phyloP scores from a whole-genome alignment of 1,284 basidiomycete genomes.

The Fomitiporia mediterranea region DNA sequence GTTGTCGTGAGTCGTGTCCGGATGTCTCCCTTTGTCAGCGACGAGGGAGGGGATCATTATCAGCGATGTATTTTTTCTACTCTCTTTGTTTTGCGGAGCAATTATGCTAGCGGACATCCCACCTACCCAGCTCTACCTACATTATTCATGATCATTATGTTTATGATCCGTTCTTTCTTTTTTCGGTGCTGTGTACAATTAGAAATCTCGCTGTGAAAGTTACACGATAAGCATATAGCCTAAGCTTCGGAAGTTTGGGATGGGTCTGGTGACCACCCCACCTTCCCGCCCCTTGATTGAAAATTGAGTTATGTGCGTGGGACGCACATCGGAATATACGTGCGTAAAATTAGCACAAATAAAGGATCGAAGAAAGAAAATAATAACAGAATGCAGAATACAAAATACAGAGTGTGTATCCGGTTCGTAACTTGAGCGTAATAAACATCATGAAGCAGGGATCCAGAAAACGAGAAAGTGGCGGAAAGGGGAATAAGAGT shows the following conservation, averaged over 20 bases:
- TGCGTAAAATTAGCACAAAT: no score
- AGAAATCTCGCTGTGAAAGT: neutral
- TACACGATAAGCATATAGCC: neutral
- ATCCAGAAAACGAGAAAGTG: no score
- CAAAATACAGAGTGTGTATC: no score
- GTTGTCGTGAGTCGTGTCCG: no score
- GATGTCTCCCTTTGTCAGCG: constrained; percentile 3
- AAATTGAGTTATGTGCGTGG: no score
- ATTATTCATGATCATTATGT: constrained; percentile 14
- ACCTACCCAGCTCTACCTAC: no score
- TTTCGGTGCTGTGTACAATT: constrained; percentile 6
- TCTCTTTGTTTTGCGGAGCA: neutral
- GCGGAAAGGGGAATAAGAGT: neutral
- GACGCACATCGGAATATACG: neutral
- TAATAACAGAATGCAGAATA: no score
- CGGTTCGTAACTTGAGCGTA: no score
- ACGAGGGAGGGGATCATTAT: neutral
- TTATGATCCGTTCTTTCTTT: no score
- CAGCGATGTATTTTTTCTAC: constrained; percentile 1
- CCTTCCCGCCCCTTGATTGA: no score
- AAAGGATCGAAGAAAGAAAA: no score
- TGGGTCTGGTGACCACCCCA: constrained; percentile 8
- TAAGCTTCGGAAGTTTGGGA: constrained; percentile 5
- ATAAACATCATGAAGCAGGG: no score
- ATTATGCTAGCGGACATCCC: constrained; percentile 1